Conservation (phyloP, 805 yeast species). For the Yarrowia divulgata region DNA sequence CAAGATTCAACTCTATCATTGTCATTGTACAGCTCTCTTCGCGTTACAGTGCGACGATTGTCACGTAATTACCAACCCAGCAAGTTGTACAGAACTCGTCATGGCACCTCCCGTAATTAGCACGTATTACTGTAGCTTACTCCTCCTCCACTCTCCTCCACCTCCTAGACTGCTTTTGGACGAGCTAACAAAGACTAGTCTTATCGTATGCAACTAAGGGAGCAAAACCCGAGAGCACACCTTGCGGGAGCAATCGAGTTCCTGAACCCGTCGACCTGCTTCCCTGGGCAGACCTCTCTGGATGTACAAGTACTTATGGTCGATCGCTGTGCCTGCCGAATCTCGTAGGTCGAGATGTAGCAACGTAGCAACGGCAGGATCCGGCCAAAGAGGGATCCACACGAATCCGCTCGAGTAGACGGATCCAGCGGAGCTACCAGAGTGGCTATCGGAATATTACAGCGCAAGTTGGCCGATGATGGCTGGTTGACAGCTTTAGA, state of each 20-base stretch:
- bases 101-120: neutral
- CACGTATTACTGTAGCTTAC: no score
- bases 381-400: neutral
- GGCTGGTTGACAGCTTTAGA: neutral
- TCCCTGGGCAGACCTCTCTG: no score
- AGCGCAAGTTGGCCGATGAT: neutral
- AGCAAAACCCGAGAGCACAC: no score
- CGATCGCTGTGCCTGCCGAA: neutral
- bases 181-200: neutral
- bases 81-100: no score
- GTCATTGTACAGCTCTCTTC: no score
- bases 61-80: no score
- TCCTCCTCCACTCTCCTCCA: neutral
- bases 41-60: no score
- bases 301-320: no score
- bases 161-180: neutral
- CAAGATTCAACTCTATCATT: no score
- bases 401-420: neutral
- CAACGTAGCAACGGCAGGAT: no score
- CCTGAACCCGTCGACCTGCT: no score
- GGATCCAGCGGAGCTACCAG: neutral
- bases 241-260: neutral
- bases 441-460: neutral
- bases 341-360: conserved; percentile 8
- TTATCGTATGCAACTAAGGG: neutral